A percentile compares a stretch with the other conserved stretches of the same genome.
These are phyloP conservation scores for Aspergillus cristatus DNA, from an alignment of 495 filamentous ascomycete genomes.

Conservation along the genomic window DNA sequence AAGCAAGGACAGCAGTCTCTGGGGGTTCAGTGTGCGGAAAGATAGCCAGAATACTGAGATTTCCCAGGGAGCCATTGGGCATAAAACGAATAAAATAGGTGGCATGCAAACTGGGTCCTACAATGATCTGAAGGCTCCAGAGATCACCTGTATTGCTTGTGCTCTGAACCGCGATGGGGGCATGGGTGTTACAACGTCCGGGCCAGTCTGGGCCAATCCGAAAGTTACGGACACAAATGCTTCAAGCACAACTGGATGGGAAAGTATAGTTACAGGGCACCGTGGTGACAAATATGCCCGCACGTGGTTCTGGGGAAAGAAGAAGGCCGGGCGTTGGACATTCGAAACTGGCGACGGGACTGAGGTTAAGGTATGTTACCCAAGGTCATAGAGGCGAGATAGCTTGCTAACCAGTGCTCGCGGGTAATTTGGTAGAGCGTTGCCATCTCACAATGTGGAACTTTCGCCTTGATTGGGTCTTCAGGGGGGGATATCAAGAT, in stretches of 20 bases:
- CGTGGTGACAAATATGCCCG: constrained; percentile 72
- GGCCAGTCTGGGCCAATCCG: constrained; percentile 68
- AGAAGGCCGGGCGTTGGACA: constrained; percentile 84
- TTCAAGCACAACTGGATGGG: constrained; percentile 79
- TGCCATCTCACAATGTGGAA: constrained; percentile 81
- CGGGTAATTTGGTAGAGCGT: constrained; percentile 48
- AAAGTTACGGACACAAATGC: constrained; percentile 45
- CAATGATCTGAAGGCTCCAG: constrained; percentile 76
- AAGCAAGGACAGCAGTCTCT: constrained; percentile 77
- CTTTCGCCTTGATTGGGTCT: constrained; percentile 87
- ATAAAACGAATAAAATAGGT: constrained; percentile 72
- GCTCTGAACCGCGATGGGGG: constrained; percentile 90
- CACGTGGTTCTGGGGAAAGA: constrained; percentile 97
- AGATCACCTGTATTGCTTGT: constrained; percentile 82
- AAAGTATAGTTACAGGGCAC: constrained; percentile 94
- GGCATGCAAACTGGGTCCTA: constrained; percentile 33
- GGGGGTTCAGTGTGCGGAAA: constrained; percentile 89
- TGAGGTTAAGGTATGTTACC: constrained; percentile 52
- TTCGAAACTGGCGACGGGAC: constrained; percentile 79
- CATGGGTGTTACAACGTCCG: constrained; percentile 67
- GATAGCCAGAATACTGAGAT: constrained; percentile 92
- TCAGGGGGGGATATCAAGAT: constrained; percentile 73
- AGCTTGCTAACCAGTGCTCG: not conserved
- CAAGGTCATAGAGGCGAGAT: not conserved
- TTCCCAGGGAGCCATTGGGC: constrained; percentile 74